These are phyloP conservation scores for Podosphaera aphanis DNA, from an alignment of 2,329 filamentous ascomycete genomes.

Conservation along the genomic window DNA sequence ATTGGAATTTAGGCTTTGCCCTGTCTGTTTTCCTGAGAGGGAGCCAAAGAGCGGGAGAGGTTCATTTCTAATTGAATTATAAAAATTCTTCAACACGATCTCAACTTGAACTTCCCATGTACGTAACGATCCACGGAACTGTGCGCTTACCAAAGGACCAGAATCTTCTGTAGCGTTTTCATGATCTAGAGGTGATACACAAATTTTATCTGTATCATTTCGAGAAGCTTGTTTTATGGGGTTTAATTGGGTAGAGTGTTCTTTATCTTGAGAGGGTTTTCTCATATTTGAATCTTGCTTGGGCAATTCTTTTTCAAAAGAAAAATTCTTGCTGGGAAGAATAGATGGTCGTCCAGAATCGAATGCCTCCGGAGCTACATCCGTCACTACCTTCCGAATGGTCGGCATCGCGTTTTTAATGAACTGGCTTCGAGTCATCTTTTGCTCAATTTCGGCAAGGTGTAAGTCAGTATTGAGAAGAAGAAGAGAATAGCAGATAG, in stretches of 20 bases:
- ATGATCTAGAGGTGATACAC: conserved; percentile 16
- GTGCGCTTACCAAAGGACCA: conserved; percentile 54
- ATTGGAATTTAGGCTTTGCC: conserved; percentile 24
- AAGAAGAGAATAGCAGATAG: conserved; percentile 87
- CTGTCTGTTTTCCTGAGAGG: conserved; percentile 22
- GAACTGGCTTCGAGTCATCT: conserved; percentile 89
- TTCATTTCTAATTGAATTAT: conserved; percentile 67
- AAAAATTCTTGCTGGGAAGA: conserved; percentile 19
- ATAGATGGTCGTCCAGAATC: conserved; percentile 28
- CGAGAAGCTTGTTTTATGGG: conserved; percentile 14
- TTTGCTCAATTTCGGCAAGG: conserved; percentile 78
- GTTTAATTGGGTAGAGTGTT: conserved; percentile 15
- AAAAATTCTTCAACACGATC: conserved; percentile 75
- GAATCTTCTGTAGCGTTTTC: conserved; percentile 27
- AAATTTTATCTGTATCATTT: conserved; percentile 10
- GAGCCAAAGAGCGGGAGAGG: conserved; percentile 69
- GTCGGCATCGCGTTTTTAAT: conserved; percentile 91
- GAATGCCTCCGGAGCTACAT: conserved; percentile 46
- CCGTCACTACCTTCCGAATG: conserved; percentile 50
- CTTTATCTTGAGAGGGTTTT: conserved; percentile 15
- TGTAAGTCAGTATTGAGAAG: conserved; percentile 91
- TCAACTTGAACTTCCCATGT: conserved; percentile 82
- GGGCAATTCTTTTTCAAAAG: conserved; percentile 9
- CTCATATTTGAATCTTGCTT: conserved; percentile 6
- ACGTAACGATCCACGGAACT: conserved; percentile 50